Evolutionary conservation across 2,329 filamentous ascomycete genomes (phyloP).

Genomic region (Pseudogymnoascus sp.): DNA sequence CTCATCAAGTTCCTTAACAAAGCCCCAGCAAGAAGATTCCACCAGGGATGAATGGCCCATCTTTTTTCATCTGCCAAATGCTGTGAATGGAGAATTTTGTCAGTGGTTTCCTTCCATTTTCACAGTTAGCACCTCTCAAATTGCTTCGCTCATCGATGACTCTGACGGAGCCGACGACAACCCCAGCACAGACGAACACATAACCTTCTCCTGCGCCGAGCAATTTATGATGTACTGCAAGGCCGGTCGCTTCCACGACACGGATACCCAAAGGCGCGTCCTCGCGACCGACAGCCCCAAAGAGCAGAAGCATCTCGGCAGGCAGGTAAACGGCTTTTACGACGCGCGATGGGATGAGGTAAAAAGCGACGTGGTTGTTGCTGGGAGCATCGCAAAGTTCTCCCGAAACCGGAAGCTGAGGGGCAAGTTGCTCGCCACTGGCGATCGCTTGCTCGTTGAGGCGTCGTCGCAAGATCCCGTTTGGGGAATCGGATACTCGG

Average conservation of each 20-base stretch:
- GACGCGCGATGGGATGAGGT: constrained; percentile 25
- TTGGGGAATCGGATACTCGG: constrained; percentile 34
- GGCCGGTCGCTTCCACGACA: constrained; percentile 33
- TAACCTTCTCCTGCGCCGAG: constrained; percentile 34
- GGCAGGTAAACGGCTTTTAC: constrained; percentile 26
- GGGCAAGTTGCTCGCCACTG: constrained; percentile 29
- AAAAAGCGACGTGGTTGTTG: constrained; percentile 17
- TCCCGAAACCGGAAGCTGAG: constrained; percentile 28
- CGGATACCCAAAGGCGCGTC: constrained; percentile 21
- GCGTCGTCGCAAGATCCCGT: constrained; percentile 30
- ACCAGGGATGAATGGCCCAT: not conserved
- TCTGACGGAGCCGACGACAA: constrained; percentile 18
- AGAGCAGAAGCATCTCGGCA: constrained; percentile 30
- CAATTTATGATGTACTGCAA: constrained; percentile 42
- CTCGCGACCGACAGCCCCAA: constrained; percentile 27
- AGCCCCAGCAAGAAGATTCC: not conserved
- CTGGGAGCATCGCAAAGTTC: constrained; percentile 33
- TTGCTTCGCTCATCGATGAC: constrained; percentile 28
- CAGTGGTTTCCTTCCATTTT: constrained; percentile 33
- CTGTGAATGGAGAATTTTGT: constrained; percentile 32
- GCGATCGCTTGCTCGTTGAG: constrained; percentile 30
- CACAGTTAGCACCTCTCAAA: constrained; percentile 26
- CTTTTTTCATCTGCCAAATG: constrained; percentile 32
- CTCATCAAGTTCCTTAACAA: not conserved
- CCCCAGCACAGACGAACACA: not conserved